These are phyloP conservation scores for Selaginella tamariscina DNA, from an alignment of 75 land plant genomes.

Conservation along the genomic window DNA sequence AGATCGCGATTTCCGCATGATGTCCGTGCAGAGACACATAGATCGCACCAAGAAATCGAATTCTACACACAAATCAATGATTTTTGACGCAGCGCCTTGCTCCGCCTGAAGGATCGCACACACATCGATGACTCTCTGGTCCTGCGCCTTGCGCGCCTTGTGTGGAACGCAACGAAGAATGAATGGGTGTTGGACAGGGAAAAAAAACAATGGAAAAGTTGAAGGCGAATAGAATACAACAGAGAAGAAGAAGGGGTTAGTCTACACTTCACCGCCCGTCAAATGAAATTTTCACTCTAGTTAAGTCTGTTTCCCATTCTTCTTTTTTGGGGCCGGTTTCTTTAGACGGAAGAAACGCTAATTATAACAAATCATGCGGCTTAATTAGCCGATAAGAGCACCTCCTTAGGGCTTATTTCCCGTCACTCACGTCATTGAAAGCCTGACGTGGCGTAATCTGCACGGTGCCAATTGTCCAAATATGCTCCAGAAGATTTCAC, in stretches of 20 bases:
- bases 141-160: too few species aligned
- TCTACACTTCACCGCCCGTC: background rate
- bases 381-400: background rate
- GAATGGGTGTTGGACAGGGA: conserved; percentile 4
- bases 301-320: too few species aligned
- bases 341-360: background rate
- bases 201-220: background rate
- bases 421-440: background rate
- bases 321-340: background rate
- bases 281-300: too few species aligned
- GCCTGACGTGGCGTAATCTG: background rate
- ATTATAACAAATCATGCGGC: background rate
- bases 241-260: background rate
- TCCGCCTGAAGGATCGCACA: background rate
- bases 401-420: too few species aligned
- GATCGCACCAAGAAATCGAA: background rate
- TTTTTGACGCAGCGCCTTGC: background rate
- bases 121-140: too few species aligned
- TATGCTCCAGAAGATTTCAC: too few species aligned
- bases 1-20: background rate
- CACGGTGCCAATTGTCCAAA: too few species aligned
- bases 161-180: background rate
- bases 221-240: background rate
- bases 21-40: background rate
- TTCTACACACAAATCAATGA: background rate